These are phyloP conservation scores for Xerocomus spinulosus DNA, from an alignment of 768 basidiomycete species.

Conservation along the genomic window DNA sequence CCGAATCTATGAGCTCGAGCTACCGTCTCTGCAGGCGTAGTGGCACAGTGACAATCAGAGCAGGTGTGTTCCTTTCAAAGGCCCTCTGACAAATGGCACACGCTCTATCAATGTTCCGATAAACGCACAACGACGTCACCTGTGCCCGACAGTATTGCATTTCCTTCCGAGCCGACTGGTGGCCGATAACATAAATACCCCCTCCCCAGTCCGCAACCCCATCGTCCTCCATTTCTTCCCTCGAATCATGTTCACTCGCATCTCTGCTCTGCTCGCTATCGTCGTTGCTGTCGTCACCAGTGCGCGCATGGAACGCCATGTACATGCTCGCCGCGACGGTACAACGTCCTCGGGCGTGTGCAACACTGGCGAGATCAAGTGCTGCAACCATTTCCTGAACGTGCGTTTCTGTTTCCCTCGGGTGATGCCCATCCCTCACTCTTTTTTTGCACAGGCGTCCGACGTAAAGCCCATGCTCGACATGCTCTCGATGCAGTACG, in stretches of 20 bases:
- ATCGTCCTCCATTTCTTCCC: neutral
- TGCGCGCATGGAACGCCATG: conserved; percentile 22
- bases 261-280: conserved; percentile 17
- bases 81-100: too few relatives aligned
- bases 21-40: too few relatives aligned
- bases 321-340: conserved; percentile 6
- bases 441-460: conserved; percentile 7
- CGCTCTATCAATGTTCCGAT: neutral
- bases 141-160: neutral
- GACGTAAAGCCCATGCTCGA: conserved; percentile 4
- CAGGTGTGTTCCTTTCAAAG: neutral
- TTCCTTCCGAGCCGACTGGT: neutral
- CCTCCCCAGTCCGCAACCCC: neutral
- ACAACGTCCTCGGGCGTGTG: conserved; percentile 5
- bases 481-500: conserved; percentile 5
- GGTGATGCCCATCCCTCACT: neutral
- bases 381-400: conserved; percentile 18
- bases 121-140: conserved; percentile 10
- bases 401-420: conserved; percentile 11
- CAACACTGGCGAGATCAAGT: conserved; percentile 16
- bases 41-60: neutral
- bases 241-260: conserved; percentile 19
- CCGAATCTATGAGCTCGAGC: too few relatives aligned
- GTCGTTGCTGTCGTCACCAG: conserved; percentile 16
- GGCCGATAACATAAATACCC: conserved; percentile 22